Percentiles rank a stretch among this genome's conserved stretches.
Conservation (phyloP, 75 land plant species). For the Cryptomeria japonica region DNA sequence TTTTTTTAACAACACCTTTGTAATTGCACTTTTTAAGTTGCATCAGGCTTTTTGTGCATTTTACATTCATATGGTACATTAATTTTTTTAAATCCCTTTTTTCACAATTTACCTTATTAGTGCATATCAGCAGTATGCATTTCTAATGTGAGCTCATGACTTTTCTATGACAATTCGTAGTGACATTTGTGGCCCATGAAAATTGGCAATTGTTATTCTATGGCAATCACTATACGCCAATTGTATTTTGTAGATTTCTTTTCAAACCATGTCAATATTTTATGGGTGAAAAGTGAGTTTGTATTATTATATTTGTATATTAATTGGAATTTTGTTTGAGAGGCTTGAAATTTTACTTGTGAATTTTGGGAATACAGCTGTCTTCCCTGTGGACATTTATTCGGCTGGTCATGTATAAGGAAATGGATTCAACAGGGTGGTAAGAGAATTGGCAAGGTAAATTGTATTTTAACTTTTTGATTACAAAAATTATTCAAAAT, state of each 20-base stretch:
- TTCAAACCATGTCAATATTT: neutral
- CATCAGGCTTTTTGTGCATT: neutral
- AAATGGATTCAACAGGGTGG: conserved; percentile 30
- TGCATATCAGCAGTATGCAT: neutral
- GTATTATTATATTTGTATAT: neutral
- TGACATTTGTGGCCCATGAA: neutral
- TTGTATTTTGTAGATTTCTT: neutral
- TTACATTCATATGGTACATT: neutral
- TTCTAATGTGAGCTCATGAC: neutral
- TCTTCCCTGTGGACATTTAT: conserved; percentile 33
- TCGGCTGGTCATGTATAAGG: conserved; percentile 35
- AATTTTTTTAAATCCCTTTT: neutral
- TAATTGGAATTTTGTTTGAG: neutral
- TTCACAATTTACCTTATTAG: neutral
- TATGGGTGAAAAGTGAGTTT: neutral
- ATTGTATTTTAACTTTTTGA: neutral
- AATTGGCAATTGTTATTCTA: neutral
- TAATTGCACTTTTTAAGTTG: neutral
- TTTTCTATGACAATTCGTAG: neutral
- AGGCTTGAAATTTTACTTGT: neutral
- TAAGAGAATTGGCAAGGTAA: conserved; percentile 32
- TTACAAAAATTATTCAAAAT: neutral
- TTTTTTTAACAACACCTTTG: neutral
- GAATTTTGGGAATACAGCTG: conserved; percentile 14
- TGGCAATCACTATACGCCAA: neutral